Evolutionary conservation across 2,329 filamentous ascomycete genomes (phyloP).

Genomic region (Domatiomyces globalis): DNA sequence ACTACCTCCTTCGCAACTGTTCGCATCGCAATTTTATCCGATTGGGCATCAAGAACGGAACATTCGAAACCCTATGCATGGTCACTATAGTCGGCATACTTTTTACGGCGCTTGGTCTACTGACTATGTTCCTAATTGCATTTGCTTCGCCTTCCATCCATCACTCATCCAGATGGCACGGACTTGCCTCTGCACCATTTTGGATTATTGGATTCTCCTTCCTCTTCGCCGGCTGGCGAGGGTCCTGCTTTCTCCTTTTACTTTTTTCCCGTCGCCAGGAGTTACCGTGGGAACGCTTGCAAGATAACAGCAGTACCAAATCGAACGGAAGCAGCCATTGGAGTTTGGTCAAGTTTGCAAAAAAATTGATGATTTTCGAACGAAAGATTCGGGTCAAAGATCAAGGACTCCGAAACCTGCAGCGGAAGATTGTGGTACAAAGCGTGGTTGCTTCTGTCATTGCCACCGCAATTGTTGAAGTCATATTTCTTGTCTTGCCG

Average conservation of each 20-base stretch:
- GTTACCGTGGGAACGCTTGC: constrained; percentile 9
- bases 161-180: constrained; percentile 9
- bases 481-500: constrained; percentile 8
- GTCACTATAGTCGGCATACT: constrained; percentile 10
- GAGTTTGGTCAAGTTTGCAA: constrained; percentile 4
- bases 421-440: constrained; percentile 10
- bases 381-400: constrained; percentile 10
- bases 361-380: constrained; percentile 10
- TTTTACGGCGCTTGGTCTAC: constrained; percentile 5
- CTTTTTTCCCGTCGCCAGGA: constrained; percentile 11
- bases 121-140: constrained; percentile 8
- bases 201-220: constrained; percentile 10
- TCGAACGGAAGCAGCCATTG: not conserved
- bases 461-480: constrained; percentile 7
- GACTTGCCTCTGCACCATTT: constrained; percentile 7
- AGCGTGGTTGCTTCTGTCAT: constrained; percentile 6
- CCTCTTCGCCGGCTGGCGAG: constrained; percentile 9
- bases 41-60: constrained; percentile 11
- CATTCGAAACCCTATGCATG: constrained; percentile 13
- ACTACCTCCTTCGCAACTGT: constrained; percentile 12
- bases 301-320: constrained; percentile 1
- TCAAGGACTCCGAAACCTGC: constrained; percentile 5
- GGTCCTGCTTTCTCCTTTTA: constrained; percentile 10
- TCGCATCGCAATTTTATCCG: constrained; percentile 13
- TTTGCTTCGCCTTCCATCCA: constrained; percentile 11